Percentiles rank a stretch among this genome's conserved stretches.
phyloP scores from a whole-genome alignment of 352 stramenopile genomes.

The Globisporangium viniferum region DNA sequence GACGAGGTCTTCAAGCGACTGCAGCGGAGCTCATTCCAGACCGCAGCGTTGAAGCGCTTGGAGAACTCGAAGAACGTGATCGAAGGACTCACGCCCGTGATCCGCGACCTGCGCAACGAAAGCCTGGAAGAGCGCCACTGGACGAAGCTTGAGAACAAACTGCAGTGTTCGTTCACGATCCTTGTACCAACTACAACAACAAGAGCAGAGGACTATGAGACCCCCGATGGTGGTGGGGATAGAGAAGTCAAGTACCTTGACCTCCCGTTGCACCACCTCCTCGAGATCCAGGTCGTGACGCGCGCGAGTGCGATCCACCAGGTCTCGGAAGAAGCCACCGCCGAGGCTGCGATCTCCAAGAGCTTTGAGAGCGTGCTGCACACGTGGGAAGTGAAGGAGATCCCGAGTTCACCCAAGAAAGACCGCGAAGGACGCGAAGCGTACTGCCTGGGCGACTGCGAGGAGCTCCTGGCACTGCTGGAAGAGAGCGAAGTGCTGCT shows the following conservation, averaged over 20 bases:
- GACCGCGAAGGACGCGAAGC: constrained; percentile 61
- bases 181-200: background rate
- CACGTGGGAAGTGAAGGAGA: constrained; percentile 61
- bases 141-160: constrained; percentile 71
- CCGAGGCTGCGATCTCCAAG: constrained; percentile 56
- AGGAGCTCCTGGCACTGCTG: constrained; percentile 48
- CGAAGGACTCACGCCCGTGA: constrained; percentile 42
- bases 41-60: constrained; percentile 33
- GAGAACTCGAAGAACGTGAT: constrained; percentile 38
- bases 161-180: constrained; percentile 40
- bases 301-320: constrained; percentile 50
- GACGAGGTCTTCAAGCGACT: constrained; percentile 24
- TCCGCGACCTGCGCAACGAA: constrained; percentile 62
- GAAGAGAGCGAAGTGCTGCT: constrained; percentile 76
- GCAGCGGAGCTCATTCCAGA: constrained; percentile 16
- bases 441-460: constrained; percentile 51
- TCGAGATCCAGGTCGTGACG: constrained; percentile 40
- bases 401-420: constrained; percentile 40
- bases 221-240: background rate
- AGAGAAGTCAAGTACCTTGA: constrained; percentile 24
- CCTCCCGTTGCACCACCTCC: constrained; percentile 45
- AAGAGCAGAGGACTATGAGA: background rate
- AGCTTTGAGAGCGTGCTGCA: constrained; percentile 53
- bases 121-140: constrained; percentile 61
- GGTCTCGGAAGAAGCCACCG: constrained; percentile 64